These are phyloP conservation scores for Brassica carinata DNA, from an alignment of 345 rosid genomes.

Conservation along the genomic window DNA sequence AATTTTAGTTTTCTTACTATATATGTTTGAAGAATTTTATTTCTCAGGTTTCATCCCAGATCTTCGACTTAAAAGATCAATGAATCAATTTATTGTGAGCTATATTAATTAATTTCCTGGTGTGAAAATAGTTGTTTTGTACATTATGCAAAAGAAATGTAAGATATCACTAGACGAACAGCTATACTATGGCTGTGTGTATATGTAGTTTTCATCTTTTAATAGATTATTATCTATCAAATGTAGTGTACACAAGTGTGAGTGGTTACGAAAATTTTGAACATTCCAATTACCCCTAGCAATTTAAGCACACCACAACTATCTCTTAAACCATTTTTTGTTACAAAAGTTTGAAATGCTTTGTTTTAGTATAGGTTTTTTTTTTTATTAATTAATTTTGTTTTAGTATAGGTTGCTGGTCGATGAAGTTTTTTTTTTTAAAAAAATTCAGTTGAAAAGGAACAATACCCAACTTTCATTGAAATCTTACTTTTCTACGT, in stretches of 20 bases:
- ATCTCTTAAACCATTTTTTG: background rate
- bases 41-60: background rate
- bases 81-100: background rate
- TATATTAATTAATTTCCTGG: background rate
- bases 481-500: conserved; percentile 14
- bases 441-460: conserved; percentile 8
- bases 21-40: background rate
- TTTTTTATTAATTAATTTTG: background rate
- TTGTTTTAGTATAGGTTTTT: conserved; percentile 12
- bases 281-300: background rate
- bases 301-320: background rate
- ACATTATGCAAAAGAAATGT: background rate
- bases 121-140: background rate
- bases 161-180: background rate
- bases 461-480: conserved; percentile 20
- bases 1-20: background rate
- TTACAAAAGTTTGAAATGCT: background rate
- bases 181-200: background rate
- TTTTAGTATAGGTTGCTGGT: conserved; percentile 23
- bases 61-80: background rate
- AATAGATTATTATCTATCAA: background rate
- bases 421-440: background rate
- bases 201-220: background rate
- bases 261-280: background rate
- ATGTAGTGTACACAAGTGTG: background rate